Base-by-base conservation (phyloP, 352 stramenopile species). In the Pseudoperonospora humuli region DNA sequence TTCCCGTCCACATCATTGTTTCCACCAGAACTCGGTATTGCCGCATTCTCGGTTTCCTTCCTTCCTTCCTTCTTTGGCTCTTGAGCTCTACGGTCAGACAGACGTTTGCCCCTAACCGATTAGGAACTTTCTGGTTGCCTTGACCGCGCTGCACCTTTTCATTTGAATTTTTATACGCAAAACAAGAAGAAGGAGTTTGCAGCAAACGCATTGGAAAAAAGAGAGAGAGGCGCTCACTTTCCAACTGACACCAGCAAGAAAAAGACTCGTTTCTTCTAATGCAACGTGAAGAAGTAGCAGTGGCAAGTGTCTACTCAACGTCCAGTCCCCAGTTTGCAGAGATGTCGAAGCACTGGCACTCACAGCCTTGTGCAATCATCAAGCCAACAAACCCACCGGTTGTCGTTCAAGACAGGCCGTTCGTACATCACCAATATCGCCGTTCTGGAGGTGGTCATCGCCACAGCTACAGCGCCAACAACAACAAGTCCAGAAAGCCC, bases 221-320 rank as follows among this genome's bases (percentile, higher is more conserved):
- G 23, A 27, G 10, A 27, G 10, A 27, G 23, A 24, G 23, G 2
- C 17, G 19, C 25, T 14, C 17, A 23, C 21, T 27, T 27, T 27
- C 10, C 23, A 27, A 53, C 27, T 35, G 20, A 18, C 26, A 17
- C 11, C 26, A 31, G 14, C 8, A 7, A 43, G 24, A 31, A 9
- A 42, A 21, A 42, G 26, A 28, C 17, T 10, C n/a, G 11, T 5
- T 7, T 19, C 13, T 7, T 20, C 15, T 15, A 33, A 74, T 70
- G 64, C 57, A 58, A 38, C 50, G 54, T 15, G 54, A 56, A 3
- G 43, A 80, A 67, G 55, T 77, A 32, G 64, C 60, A 2, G 54
- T 83, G 36, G 63, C 58, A 33, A 72, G 57, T 20, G 58, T 52
- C 23, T 63, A 31, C 39, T 37, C 36, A 54, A 20, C 19, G 61